Evolutionary conservation across 2,329 filamentous ascomycete species (phyloP).

Genomic region (Pestalotiopsis sp.): DNA sequence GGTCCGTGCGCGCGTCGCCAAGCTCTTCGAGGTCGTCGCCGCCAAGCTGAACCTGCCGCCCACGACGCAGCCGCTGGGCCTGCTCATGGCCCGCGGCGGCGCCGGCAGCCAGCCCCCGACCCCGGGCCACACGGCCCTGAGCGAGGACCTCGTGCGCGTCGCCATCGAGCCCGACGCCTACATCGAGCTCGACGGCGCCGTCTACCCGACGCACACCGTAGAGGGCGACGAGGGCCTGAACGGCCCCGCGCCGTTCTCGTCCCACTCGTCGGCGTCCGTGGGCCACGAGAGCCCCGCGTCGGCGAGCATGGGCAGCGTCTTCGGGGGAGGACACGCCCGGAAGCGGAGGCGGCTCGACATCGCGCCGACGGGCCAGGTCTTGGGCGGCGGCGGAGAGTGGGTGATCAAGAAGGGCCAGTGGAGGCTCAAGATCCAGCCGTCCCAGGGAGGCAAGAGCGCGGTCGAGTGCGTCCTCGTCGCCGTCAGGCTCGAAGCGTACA

Average conservation of each 20-base stretch:
- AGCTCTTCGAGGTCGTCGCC: constrained; percentile 78
- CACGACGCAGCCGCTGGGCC: constrained; percentile 61
- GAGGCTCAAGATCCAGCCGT: constrained; percentile 66
- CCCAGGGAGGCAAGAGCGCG: constrained; percentile 49
- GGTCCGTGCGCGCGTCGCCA: constrained; percentile 69
- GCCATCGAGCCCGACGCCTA: constrained; percentile 62
- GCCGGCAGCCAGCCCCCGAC: constrained; percentile 63
- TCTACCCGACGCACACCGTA: constrained; percentile 35
- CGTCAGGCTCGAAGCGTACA: constrained; percentile 76
- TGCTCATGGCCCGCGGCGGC: constrained; percentile 69
- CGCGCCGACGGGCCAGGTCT: constrained; percentile 21
- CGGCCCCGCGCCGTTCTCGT: constrained; percentile 27
- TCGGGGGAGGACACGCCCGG: constrained; percentile 38
- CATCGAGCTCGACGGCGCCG: constrained; percentile 60
- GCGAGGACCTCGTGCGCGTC: constrained; percentile 70
- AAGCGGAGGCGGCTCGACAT: constrained; percentile 48
- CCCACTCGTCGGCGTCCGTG: constrained; percentile 32
- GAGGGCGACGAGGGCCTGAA: constrained; percentile 25
- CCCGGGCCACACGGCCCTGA: constrained; percentile 70
- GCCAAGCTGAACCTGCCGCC: constrained; percentile 74
- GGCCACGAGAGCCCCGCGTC: constrained; percentile 36
- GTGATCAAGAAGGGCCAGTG: constrained; percentile 71
- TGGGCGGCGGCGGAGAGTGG: constrained; percentile 51
- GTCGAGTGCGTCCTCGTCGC: constrained; percentile 75
- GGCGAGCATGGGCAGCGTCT: constrained; percentile 27